Percentiles rank a stretch among this genome's conserved stretches.
Conservation (phyloP, 2,329 filamentous ascomycete genomes). For the Xylariaceae sp. region DNA sequence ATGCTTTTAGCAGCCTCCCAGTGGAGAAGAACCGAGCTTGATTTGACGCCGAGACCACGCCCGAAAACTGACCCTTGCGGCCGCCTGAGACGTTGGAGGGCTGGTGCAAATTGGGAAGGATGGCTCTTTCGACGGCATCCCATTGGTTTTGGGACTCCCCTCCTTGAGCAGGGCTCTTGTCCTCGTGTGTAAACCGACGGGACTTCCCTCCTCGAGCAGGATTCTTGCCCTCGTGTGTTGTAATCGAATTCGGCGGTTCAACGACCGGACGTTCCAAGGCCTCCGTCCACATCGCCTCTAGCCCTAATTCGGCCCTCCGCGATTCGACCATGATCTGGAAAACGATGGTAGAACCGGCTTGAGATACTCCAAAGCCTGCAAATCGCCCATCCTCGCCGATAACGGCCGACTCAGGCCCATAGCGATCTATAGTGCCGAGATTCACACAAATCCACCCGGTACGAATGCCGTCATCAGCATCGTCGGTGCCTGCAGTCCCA, state of each 20-base stretch:
- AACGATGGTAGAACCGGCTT: conserved; percentile 49
- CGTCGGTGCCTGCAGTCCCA: conserved; percentile 60
- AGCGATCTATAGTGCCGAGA: conserved; percentile 64
- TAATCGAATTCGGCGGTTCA: conserved; percentile 5
- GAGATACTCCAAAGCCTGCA: conserved; percentile 68
- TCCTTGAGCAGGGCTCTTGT: not conserved
- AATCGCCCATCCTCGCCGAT: conserved; percentile 53
- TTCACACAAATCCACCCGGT: conserved; percentile 98
- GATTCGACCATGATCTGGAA: conserved; percentile 56
- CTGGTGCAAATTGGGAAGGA: conserved; percentile 16
- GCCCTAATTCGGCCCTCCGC: conserved; percentile 48
- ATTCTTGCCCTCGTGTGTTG: not conserved
- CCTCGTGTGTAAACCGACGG: no score
- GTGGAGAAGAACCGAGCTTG: conserved; percentile 27
- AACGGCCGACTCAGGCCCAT: conserved; percentile 42
- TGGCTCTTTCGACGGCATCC: conserved; percentile 13
- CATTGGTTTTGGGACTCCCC: not conserved
- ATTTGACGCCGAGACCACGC: conserved; percentile 8
- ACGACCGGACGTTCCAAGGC: conserved; percentile 20
- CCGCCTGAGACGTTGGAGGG: conserved; percentile 9
- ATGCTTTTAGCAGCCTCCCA: not conserved
- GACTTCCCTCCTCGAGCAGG: not conserved
- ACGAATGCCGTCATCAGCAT: conserved; percentile 76
- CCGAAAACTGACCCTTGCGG: conserved; percentile 13
- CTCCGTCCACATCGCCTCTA: conserved; percentile 51